These are phyloP conservation scores for Yamadazyma kanchanaburiensis DNA, from an alignment of 1,139 yeast species.

Conservation along the genomic window DNA sequence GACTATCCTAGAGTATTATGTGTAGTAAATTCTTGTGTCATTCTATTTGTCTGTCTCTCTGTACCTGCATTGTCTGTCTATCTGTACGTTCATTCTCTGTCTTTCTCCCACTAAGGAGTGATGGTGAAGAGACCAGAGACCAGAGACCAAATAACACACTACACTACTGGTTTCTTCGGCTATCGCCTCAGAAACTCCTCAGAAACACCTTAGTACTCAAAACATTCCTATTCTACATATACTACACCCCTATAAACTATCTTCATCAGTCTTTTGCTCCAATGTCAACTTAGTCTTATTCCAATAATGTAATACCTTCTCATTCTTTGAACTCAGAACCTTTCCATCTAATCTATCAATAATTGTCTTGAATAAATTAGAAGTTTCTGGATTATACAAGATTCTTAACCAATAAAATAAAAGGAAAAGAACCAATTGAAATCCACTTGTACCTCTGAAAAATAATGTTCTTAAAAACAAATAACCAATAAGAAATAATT, in stretches of 20 bases:
- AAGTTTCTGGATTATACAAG: constrained; percentile 50
- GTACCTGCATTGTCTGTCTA: too few relatives aligned
- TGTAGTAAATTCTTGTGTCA: too few relatives aligned
- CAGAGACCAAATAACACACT: neutral
- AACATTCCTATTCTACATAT: too few relatives aligned
- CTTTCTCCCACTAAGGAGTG: too few relatives aligned
- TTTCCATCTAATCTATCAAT: constrained; percentile 42
- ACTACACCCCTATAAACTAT: constrained; percentile 1
- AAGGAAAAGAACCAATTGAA: constrained; percentile 53
- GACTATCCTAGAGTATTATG: too few relatives aligned
- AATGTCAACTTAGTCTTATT: constrained; percentile 35
- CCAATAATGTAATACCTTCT: constrained; percentile 47
- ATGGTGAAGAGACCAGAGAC: constrained; percentile 1
- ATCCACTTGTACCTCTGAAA: constrained; percentile 67
- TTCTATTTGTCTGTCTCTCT: too few relatives aligned
- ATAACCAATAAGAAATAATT: constrained; percentile 50
- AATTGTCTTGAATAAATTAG: constrained; percentile 38
- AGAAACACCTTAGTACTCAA: neutral
- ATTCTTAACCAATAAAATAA: constrained; percentile 70
- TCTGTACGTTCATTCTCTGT: too few relatives aligned
- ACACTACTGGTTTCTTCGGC: too few relatives aligned
- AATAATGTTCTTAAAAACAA: constrained; percentile 57
- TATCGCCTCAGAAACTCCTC: neutral
- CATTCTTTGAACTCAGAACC: constrained; percentile 40
- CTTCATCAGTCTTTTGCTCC: constrained; percentile 20